phyloP scores from a whole-genome alignment of 2,329 filamentous ascomycete species.

The Colletotrichum higginsianum region DNA sequence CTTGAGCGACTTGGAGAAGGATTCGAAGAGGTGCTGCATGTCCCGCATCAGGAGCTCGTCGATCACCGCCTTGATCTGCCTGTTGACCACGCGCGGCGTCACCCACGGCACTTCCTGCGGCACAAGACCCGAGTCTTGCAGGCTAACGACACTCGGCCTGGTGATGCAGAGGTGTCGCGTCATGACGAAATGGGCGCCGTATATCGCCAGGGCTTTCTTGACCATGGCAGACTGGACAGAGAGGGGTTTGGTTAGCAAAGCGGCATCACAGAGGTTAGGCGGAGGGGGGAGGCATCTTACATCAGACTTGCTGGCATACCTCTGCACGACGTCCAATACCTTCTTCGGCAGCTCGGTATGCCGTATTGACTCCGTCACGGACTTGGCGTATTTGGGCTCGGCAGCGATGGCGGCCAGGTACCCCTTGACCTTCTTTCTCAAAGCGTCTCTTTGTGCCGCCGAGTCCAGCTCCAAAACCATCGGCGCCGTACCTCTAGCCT shows the following conservation, averaged over 20 bases:
- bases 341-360: slow-evolving; percentile 62
- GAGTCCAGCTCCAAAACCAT: slow-evolving; percentile 65
- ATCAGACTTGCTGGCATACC: slow-evolving; percentile 61
- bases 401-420: slow-evolving; percentile 65
- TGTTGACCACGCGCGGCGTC: slow-evolving; percentile 68
- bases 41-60: slow-evolving; percentile 69
- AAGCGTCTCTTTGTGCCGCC: slow-evolving; percentile 58
- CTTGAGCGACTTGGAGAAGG: slow-evolving; percentile 68
- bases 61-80: slow-evolving; percentile 70
- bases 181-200: slow-evolving; percentile 71
- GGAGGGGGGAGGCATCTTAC: slow-evolving; percentile 49
- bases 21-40: slow-evolving; percentile 66
- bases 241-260: neutral
- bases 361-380: slow-evolving; percentile 64
- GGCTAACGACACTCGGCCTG: slow-evolving; percentile 55
- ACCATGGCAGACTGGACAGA: slow-evolving; percentile 62
- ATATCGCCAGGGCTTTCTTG: slow-evolving; percentile 67
- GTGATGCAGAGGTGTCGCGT: slow-evolving; percentile 69
- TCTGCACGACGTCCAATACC: slow-evolving; percentile 64
- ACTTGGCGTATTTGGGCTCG: slow-evolving; percentile 64
- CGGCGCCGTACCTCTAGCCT: slow-evolving; percentile 61
- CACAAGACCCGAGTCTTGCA: slow-evolving; percentile 56
- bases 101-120: slow-evolving; percentile 61
- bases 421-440: slow-evolving; percentile 62
- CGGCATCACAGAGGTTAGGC: neutral